Conservation (phyloP, 2,329 filamentous ascomycete genomes). For the Talaromyces islandicus region DNA sequence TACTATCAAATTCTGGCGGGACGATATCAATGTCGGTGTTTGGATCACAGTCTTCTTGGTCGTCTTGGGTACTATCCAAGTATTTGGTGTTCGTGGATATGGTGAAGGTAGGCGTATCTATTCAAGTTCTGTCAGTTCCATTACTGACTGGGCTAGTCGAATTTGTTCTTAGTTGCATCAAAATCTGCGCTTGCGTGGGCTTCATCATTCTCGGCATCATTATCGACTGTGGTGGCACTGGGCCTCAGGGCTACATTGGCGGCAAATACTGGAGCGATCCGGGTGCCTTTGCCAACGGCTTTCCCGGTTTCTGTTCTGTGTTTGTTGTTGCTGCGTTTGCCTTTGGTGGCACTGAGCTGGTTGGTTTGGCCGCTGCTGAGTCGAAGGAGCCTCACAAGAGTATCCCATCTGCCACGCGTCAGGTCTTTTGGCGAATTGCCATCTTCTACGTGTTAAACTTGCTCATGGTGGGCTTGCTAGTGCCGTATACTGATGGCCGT, state of each 20-base stretch:
- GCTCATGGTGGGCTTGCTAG: slow-evolving; percentile 41
- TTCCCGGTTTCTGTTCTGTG: slow-evolving; percentile 51
- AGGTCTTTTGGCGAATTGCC: slow-evolving; percentile 48
- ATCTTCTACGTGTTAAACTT: slow-evolving; percentile 46
- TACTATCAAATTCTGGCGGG: slow-evolving; percentile 50
- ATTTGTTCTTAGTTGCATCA: slow-evolving; percentile 53
- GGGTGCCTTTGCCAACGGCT: slow-evolving; percentile 41
- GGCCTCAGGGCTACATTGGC: slow-evolving; percentile 38
- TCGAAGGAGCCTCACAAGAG: slow-evolving; percentile 47
- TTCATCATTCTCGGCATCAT: slow-evolving; percentile 76
- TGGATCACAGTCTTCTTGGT: slow-evolving; percentile 55
- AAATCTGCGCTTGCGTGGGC: slow-evolving; percentile 53
- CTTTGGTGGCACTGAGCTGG: slow-evolving; percentile 51
- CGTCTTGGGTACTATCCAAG: slow-evolving; percentile 45
- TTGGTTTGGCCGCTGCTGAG: slow-evolving; percentile 50
- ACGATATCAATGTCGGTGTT: slow-evolving; percentile 46
- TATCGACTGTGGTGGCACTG: slow-evolving; percentile 39
- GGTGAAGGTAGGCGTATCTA: slow-evolving; percentile 16
- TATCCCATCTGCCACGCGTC: slow-evolving; percentile 43
- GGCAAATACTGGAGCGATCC: slow-evolving; percentile 23
- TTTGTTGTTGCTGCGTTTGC: slow-evolving; percentile 54
- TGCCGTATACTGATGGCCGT: slow-evolving; percentile 33
- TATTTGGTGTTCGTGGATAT: slow-evolving; percentile 52
- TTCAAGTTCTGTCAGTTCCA: not conserved
- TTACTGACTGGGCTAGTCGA: slow-evolving; percentile 38